A percentile compares a stretch with the other conserved stretches of the same genome.
These are phyloP conservation scores for Lepidium sativum DNA, from an alignment of 345 rosid genomes.

Conservation along the genomic window DNA sequence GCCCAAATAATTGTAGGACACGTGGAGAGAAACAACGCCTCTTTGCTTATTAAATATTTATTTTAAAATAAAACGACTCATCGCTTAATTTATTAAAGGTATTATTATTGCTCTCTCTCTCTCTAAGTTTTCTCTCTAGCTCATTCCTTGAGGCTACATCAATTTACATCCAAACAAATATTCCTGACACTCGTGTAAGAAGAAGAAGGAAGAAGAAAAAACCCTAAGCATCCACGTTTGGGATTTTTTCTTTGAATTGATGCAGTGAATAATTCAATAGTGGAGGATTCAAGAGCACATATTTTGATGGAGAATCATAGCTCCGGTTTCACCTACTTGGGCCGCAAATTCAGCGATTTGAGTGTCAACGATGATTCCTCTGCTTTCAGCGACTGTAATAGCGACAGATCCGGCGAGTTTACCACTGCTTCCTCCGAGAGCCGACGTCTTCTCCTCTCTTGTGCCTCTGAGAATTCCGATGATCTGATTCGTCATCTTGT, in stretches of 20 bases:
- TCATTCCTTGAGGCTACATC: conserved; percentile 1
- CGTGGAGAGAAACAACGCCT: not conserved
- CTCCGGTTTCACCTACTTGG: conserved; percentile 35
- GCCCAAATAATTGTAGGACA: not conserved
- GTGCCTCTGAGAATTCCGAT: conserved; percentile 56
- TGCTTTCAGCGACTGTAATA: conserved; percentile 90
- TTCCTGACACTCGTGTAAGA: conserved; percentile 11
- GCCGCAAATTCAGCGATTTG: conserved; percentile 33
- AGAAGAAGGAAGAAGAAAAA: not conserved
- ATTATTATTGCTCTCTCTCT: not conserved
- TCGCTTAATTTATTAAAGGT: not conserved
- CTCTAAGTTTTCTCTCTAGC: not conserved
- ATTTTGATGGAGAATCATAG: conserved; percentile 18
- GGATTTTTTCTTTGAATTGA: not conserved
- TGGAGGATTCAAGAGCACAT: not conserved
- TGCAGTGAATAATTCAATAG: not conserved
- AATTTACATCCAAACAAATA: conserved; percentile 8
- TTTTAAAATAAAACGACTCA: no score
- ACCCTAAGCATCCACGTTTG: conserved; percentile 17
- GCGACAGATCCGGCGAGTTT: conserved; percentile 95
- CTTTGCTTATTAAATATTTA: not conserved
- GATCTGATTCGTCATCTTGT: conserved; percentile 72
- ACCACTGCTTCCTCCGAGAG: conserved; percentile 52
- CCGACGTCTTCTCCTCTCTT: conserved; percentile 56
- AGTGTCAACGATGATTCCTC: conserved; percentile 43